Conservation (phyloP, 306 rosid genomes). For the Dryas alaskensis region DNA sequence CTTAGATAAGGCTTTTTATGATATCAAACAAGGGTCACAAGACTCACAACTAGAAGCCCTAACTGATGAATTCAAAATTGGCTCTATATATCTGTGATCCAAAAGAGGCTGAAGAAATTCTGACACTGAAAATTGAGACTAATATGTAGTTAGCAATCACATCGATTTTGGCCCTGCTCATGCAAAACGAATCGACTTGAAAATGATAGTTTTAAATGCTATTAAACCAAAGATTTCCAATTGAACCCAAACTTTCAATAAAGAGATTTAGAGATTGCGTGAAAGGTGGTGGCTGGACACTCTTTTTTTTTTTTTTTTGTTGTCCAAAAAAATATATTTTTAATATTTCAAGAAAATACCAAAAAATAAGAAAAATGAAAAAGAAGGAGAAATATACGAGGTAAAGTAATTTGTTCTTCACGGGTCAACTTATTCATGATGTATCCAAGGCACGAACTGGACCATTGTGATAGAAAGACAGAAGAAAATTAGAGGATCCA, state of each 20-base stretch:
- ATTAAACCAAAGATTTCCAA: not conserved
- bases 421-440: too few species aligned
- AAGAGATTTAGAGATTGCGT: not conserved
- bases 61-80: not conserved
- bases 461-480: too few species aligned
- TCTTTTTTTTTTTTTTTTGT: too few species aligned
- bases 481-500: too few species aligned
- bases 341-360: too few species aligned
- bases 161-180: constrained; percentile 22
- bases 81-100: not conserved
- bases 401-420: too few species aligned
- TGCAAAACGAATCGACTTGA: not conserved
- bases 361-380: too few species aligned
- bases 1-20: not conserved
- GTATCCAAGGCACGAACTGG: too few species aligned
- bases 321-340: too few species aligned
- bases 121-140: not conserved
- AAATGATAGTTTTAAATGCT: constrained; percentile 21
- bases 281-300: not conserved
- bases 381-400: not conserved
- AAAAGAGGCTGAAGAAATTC: not conserved
- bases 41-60: not conserved
- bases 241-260: not conserved
- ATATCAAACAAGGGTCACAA: not conserved
- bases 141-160: constrained; percentile 19